These are phyloP conservation scores for Verbascum thapsus DNA, from an alignment of 257 asterid species.

Conservation along the genomic window DNA sequence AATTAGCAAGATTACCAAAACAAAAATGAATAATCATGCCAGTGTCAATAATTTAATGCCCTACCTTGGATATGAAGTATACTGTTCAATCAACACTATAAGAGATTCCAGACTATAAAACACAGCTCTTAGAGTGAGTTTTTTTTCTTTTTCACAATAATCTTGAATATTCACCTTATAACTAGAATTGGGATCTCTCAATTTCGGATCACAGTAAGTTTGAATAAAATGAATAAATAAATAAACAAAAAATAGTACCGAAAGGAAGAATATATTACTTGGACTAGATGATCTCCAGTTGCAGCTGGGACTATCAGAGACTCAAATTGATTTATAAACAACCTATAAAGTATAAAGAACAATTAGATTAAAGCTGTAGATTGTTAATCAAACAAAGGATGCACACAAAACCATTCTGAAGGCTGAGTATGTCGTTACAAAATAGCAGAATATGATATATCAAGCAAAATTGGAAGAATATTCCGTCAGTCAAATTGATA, in stretches of 20 bases:
- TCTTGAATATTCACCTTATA: constrained; percentile 34
- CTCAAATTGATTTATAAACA: constrained; percentile 61
- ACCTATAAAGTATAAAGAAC: constrained; percentile 66
- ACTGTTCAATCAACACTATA: constrained; percentile 12
- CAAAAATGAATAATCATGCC: background rate
- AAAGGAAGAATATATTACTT: constrained; percentile 51
- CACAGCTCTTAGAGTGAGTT: constrained; percentile 28
- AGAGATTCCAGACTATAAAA: constrained; percentile 20
- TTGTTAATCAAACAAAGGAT: constrained; percentile 9
- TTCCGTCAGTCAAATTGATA: constrained; percentile 17
- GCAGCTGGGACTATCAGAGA: constrained; percentile 51
- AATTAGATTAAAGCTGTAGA: constrained; percentile 20
- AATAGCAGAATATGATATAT: background rate
- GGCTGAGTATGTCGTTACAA: constrained; percentile 1
- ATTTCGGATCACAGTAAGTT: constrained; percentile 28
- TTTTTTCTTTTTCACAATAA: background rate
- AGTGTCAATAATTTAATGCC: constrained; percentile 11
- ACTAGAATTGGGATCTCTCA: constrained; percentile 26
- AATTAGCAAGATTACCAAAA: background rate
- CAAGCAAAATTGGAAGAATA: constrained; percentile 8
- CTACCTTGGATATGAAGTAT: constrained; percentile 14
- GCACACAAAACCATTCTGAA: background rate
- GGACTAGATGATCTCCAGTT: constrained; percentile 51
- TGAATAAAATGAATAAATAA: background rate
- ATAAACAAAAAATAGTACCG: constrained; percentile 16